These are phyloP conservation scores for Ambispora gerdemannii DNA, from an alignment of 192 early-diverging fungal species.

Conservation along the genomic window DNA sequence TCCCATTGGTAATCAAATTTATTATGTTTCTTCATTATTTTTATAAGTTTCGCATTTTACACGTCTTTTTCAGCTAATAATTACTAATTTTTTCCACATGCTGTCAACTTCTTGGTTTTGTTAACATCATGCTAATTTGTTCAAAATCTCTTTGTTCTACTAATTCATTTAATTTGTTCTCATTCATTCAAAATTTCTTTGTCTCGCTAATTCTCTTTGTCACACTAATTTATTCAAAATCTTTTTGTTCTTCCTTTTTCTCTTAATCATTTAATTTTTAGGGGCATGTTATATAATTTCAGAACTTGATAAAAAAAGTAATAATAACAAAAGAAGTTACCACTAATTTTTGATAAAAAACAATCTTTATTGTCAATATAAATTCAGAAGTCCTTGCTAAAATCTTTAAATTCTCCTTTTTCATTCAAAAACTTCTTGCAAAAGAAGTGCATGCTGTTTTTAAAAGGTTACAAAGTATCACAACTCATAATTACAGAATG, in stretches of 20 bases:
- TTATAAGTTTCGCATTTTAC: background rate
- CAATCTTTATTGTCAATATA: background rate
- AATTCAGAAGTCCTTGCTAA: background rate
- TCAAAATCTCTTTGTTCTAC: too few species aligned
- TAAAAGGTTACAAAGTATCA: background rate
- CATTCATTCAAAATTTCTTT: too few species aligned
- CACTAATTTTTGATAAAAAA: background rate
- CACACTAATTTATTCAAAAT: too few species aligned
- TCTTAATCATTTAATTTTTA: background rate
- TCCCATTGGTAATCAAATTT: background rate
- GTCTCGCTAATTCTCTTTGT: too few species aligned
- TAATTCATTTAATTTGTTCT: too few species aligned
- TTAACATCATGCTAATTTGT: too few species aligned
- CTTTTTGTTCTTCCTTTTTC: too few species aligned
- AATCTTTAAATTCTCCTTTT: background rate
- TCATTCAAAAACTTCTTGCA: background rate
- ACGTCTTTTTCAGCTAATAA: too few species aligned
- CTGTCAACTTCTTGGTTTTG: too few species aligned
- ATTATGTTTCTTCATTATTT: background rate
- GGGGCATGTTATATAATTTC: background rate
- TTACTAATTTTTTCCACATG: too few species aligned
- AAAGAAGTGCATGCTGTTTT: constrained; percentile 5
- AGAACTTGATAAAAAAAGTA: background rate
- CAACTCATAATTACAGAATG: background rate
- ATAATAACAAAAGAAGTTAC: background rate